phyloP scores from a whole-genome alignment of 2,329 filamentous ascomycete species.

The Penicillium sp. region DNA sequence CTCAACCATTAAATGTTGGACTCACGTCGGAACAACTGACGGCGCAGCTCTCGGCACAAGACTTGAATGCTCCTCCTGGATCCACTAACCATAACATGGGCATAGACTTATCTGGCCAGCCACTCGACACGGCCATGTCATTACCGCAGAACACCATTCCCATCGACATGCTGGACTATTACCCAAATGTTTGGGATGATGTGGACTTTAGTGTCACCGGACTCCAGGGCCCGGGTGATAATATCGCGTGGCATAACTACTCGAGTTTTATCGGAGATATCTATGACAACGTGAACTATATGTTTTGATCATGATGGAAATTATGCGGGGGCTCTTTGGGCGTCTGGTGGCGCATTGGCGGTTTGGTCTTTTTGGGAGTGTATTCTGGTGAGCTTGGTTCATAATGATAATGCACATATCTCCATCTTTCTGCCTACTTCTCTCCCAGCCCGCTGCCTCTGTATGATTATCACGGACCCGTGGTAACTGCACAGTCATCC shows the following conservation, averaged over 20 bases:
- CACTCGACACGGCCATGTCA: background rate
- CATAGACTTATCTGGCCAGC: constrained; percentile 4
- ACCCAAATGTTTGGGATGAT: constrained; percentile 26
- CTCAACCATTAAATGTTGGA: background rate
- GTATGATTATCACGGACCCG: constrained; percentile 6
- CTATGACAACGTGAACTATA: constrained; percentile 23
- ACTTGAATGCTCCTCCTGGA: background rate
- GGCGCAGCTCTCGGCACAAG: background rate
- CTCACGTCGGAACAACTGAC: background rate
- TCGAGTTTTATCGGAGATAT: constrained; percentile 28
- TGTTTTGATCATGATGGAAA: constrained; percentile 14
- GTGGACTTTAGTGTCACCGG: constrained; percentile 18
- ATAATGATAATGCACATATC: background rate
- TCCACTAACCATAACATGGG: background rate
- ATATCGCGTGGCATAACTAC: constrained; percentile 28
- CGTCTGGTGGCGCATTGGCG: background rate
- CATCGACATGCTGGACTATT: constrained; percentile 9
- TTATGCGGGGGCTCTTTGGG: background rate
- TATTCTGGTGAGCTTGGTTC: background rate
- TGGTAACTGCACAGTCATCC: constrained; percentile 23
- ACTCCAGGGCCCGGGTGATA: constrained; percentile 5
- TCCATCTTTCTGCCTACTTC: background rate
- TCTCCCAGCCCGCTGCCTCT: no score
- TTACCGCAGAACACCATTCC: constrained; percentile 2
- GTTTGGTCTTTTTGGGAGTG: background rate